Base-by-base conservation (phyloP, 495 filamentous ascomycete species). In the Aspergillus avenaceus region DNA sequence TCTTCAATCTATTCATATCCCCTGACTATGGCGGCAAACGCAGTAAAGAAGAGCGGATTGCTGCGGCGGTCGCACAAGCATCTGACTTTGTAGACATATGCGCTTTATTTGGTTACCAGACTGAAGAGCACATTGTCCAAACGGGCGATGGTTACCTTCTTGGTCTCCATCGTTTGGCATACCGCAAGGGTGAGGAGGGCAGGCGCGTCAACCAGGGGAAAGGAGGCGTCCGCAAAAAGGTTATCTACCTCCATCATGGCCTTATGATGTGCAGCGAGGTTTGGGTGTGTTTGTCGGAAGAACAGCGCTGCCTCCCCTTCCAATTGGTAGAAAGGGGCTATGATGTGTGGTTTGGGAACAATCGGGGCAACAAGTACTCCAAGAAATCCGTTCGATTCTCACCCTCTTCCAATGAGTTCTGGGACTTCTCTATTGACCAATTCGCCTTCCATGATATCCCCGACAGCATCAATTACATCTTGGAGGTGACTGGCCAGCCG, bases 231-330 rank as follows among this genome's bases (percentile, higher is more conserved):
- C 78, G 76, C 67, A 96, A 95, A 71, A 87, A 84, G 50, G 88
- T 97, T 8, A 86, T 96, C 8, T 98, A 97, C 66, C 73, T 98
- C 53, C 93, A 98, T 67, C 93, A 98, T 69, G 93, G 93, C 19
- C 76, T 98, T 45, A 76, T 98, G 49, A 98, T 98, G 93, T 96
- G 95, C 66, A 96, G 91, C 66, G 93, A 98, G 71, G 93, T 97
- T 18, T 98, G 93, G 93, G 88, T 97, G 16, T 95, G 89, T 63
- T 70, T 90, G 59, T 91, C 92, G 3, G 90, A 98, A 41, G 84
- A 83, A 54, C 80, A 95, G 66, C 78, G 90, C 47, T 88, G 83
- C 52, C 73, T 98, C 11, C 90, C 93, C 0, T 98, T 98, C 66
- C 79, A 84, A 50, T 73, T 98, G 36, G 91, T 96, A 0, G 91